A percentile compares a stretch with the other conserved stretches of the same genome.
These are phyloP conservation scores for Alnus rubra DNA, from an alignment of 306 rosid genomes.

Conservation along the genomic window DNA sequence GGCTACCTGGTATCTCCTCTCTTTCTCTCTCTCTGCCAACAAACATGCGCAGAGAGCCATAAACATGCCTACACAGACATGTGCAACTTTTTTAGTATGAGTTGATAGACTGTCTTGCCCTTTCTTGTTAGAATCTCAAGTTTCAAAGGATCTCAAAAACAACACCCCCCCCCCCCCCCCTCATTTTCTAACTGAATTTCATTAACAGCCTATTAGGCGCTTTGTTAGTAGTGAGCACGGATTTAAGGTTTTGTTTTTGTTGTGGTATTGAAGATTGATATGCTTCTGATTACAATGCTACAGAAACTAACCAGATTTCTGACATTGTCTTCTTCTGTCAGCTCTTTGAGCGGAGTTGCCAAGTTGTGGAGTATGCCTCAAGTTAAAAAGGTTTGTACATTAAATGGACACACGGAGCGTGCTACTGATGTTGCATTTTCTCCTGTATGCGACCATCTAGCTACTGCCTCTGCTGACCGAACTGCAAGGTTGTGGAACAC, in stretches of 20 bases:
- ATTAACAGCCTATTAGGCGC: background rate
- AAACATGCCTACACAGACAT: too few relatives aligned
- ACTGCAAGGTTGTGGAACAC: conserved; percentile 88
- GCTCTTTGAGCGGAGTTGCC: conserved; percentile 69
- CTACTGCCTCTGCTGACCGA: conserved; percentile 93
- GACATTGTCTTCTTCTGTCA: background rate
- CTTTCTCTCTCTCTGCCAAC: too few relatives aligned
- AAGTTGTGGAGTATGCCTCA: conserved; percentile 96
- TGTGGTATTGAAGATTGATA: background rate
- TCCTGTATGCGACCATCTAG: conserved; percentile 65
- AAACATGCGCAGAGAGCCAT: too few relatives aligned
- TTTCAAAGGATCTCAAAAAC: background rate
- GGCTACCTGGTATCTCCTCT: conserved; percentile 49
- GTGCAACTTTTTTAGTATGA: background rate
- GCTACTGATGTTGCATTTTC: conserved; percentile 85
- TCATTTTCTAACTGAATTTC: background rate
- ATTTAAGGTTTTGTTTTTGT: background rate
- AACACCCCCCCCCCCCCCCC: background rate
- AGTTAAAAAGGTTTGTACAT: conserved; percentile 53
- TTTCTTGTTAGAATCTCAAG: background rate
- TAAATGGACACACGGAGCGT: conserved; percentile 88
- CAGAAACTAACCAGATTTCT: conserved; percentile 2
- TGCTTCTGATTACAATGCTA: background rate
- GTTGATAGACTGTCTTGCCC: background rate
- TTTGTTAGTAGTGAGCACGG: background rate